Percentiles rank a stretch among this genome's conserved stretches.
phyloP scores from a whole-genome alignment of 2,329 filamentous ascomycete genomes.

The Beauveria asiatica region DNA sequence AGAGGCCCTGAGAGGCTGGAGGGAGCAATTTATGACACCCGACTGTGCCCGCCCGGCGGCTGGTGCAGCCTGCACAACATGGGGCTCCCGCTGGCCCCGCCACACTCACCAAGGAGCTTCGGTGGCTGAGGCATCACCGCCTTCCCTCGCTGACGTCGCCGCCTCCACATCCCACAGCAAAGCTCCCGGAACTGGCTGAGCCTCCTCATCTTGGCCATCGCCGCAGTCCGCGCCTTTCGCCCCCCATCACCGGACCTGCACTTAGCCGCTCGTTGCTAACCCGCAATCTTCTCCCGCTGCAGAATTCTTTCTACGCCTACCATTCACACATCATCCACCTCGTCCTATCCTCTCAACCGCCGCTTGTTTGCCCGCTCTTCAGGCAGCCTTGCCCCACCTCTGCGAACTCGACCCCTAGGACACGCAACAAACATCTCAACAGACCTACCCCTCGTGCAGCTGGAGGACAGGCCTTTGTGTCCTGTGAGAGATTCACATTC shows the following conservation, averaged over 20 bases:
- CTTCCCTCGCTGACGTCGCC: conserved; percentile 13
- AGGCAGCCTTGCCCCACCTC: conserved; percentile 9
- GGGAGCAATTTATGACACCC: neutral
- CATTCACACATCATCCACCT: neutral
- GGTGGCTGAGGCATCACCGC: conserved; percentile 13
- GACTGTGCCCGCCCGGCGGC: neutral
- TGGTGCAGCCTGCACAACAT: neutral
- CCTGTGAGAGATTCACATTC: conserved; percentile 20
- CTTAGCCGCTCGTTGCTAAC: neutral
- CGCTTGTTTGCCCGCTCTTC: neutral
- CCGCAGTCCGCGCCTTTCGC: neutral
- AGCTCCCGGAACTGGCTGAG: conserved; percentile 10
- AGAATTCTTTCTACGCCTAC: neutral
- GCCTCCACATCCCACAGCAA: conserved; percentile 9
- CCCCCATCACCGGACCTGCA: neutral
- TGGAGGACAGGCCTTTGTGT: conserved; percentile 1
- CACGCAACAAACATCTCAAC: conserved; percentile 11
- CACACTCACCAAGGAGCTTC: neutral
- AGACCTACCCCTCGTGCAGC: neutral
- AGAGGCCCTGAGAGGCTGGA: neutral
- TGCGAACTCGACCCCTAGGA: conserved; percentile 4
- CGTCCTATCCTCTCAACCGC: neutral
- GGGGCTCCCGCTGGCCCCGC: neutral
- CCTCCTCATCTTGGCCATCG: conserved; percentile 6
- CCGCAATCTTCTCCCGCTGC: neutral